Evolutionary conservation across 352 stramenopile genomes (phyloP), one percentile per base, ranked within the genome.

Genomic region (Globisporangium takayamanum): DNA sequence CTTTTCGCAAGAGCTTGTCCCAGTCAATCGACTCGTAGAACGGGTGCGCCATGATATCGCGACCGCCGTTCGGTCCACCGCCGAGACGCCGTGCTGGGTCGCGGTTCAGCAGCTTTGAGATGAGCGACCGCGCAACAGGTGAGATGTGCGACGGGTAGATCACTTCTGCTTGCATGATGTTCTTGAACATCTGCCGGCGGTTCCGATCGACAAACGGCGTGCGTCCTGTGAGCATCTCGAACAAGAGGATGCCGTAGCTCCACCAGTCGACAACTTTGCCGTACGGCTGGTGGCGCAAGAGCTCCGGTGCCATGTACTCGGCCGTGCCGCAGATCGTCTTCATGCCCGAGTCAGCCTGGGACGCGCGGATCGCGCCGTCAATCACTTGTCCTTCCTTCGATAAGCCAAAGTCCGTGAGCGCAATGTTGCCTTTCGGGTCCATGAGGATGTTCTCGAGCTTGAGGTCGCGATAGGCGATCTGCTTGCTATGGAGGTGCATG

Each of bases 41-140:
- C 49, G 82, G 80, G 52, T 95, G 84, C 16, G 82, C 83, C 86
- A 95, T 95, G 51, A 95, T 95, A 51, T 95, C 84, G 14, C 77
- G 75, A 0, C 86, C 86, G n/a, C 86, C 86, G 36, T 89, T 91
- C 6, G 84, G 79, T 0, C 87, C 87, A 1, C 81, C 79, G n/a
- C 97, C 97, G 22, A 99, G 82, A 50, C 97, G 84, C 55, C 87
- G 86, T 33, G 80, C 75, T 28, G 95, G 92, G 59, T 99, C 88
- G 59, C 97, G 97, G 53, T 96, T 94, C 41, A 99, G 69, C 52
- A 99, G 65, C 67, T 91, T 92, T 6, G 81, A 87, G 64, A 95
- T 95, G 18, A 93, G 53, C 39, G 80, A 90, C 10, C 82, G 74
- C 2, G 82, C 84, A 2, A 74, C 63, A 1, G 84, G 73, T 0